phyloP scores from a whole-genome alignment of 2,329 filamentous ascomycete genomes.

The Tolypocladium tropicale region DNA sequence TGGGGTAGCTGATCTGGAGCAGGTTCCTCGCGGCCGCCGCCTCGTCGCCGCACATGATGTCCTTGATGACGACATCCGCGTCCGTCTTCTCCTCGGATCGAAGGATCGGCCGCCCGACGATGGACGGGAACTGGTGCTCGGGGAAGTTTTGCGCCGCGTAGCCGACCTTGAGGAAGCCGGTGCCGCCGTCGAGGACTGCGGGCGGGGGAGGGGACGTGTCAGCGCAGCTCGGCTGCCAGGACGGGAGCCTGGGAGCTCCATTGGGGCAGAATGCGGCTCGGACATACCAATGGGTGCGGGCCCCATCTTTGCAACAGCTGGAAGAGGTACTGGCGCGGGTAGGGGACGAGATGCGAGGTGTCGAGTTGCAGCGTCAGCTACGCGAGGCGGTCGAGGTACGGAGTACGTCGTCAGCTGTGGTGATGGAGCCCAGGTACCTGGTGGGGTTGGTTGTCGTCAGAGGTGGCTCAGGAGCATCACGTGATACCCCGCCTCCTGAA shows the following conservation, averaged over 20 bases:
- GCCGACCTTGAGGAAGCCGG: slow-evolving; percentile 98
- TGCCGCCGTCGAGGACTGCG: slow-evolving; percentile 96
- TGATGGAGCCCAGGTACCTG: slow-evolving; percentile 9
- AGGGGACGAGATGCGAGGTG: background rate
- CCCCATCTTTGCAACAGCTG: slow-evolving; percentile 33
- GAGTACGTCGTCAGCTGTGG: slow-evolving; percentile 4
- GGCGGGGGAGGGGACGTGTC: slow-evolving; percentile 8
- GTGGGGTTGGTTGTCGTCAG: slow-evolving; percentile 27
- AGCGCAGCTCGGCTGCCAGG: slow-evolving; percentile 6
- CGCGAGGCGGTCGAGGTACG: background rate
- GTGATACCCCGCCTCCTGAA: slow-evolving; percentile 22
- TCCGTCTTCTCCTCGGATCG: slow-evolving; percentile 78
- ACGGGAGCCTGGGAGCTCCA: background rate
- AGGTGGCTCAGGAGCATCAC: slow-evolving; percentile 24
- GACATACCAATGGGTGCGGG: slow-evolving; percentile 44
- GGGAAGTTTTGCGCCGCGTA: slow-evolving; percentile 99
- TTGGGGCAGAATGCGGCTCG: background rate
- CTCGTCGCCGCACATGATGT: slow-evolving; percentile 99
- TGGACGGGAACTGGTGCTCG: slow-evolving; percentile 96
- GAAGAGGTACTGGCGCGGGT: background rate
- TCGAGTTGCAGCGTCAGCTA: slow-evolving; percentile 1
- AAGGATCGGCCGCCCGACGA: slow-evolving; percentile 94
- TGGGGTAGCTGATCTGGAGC: slow-evolving; percentile 97
- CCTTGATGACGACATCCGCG: slow-evolving; percentile 65
- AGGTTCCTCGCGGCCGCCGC: slow-evolving; percentile 90